phyloP scores from a whole-genome alignment of 73 alveolate species.

The Paramecium sexaurelia region DNA sequence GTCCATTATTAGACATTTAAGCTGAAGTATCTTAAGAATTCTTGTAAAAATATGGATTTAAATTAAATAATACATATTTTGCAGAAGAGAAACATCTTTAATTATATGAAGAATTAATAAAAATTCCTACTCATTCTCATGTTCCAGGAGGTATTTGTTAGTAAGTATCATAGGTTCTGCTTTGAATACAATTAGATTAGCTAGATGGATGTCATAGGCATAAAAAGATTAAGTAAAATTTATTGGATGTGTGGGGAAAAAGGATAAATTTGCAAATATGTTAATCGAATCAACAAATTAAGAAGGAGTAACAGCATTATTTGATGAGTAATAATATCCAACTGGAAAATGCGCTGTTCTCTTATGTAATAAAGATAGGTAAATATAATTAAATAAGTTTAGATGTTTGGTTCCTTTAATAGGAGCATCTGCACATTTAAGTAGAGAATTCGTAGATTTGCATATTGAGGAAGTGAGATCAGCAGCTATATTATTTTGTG shows the following conservation, averaged over 20 bases:
- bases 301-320: constrained; percentile 18
- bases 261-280: constrained; percentile 45
- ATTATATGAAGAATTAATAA: constrained; percentile 21
- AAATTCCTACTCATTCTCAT: constrained; percentile 35
- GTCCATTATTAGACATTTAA: constrained; percentile 37
- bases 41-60: constrained; percentile 31
- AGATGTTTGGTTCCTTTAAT: constrained; percentile 42
- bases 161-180: not conserved
- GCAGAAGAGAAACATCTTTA: constrained; percentile 21
- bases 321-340: constrained; percentile 18
- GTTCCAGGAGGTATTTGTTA: constrained; percentile 40
- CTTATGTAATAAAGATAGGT: constrained; percentile 28
- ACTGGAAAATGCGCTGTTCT: constrained; percentile 54
- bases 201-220: constrained; percentile 51
- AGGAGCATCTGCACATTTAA: constrained; percentile 47
- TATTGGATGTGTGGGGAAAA: constrained; percentile 47
- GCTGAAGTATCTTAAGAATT: constrained; percentile 8
- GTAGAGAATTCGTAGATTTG: constrained; percentile 2
- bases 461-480: constrained; percentile 6
- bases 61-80: constrained; percentile 28
- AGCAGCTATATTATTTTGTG: constrained; percentile 31
- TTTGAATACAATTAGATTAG: constrained; percentile 24
- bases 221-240: not conserved
- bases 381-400: not conserved
- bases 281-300: not conserved